phyloP scores from a whole-genome alignment of 305 asterid genomes.

The Lippia alba region DNA sequence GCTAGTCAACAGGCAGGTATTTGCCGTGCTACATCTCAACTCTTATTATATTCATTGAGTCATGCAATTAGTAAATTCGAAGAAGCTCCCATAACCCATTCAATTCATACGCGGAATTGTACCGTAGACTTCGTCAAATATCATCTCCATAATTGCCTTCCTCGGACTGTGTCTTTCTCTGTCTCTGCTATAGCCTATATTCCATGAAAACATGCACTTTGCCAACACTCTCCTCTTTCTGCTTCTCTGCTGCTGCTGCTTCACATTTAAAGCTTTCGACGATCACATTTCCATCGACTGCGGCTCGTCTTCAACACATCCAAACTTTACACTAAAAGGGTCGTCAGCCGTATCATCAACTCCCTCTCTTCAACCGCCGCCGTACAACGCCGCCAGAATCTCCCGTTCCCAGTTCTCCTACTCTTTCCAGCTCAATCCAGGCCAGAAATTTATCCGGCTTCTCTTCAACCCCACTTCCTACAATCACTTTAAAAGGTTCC shows the following conservation, averaged over 20 bases:
- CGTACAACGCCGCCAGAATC: constrained; percentile 52
- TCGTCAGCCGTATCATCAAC: constrained; percentile 29
- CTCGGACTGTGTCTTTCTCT: too few relatives aligned
- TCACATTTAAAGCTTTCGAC: background rate
- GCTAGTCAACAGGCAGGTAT: too few relatives aligned
- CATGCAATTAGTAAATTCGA: too few relatives aligned
- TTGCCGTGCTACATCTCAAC: too few relatives aligned
- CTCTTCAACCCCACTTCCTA: constrained; percentile 51
- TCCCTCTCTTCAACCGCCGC: constrained; percentile 38
- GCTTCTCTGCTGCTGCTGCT: constrained; percentile 28
- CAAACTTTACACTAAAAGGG: constrained; percentile 33
- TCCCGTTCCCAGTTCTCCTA: constrained; percentile 27
- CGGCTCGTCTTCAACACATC: constrained; percentile 39
- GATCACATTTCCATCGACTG: constrained; percentile 51
- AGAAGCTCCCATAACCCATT: too few relatives aligned
- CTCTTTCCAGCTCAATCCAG: constrained; percentile 45
- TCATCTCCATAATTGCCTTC: too few relatives aligned
- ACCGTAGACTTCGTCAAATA: too few relatives aligned
- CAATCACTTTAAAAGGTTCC: constrained; percentile 36
- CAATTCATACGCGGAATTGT: too few relatives aligned
- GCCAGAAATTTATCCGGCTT: constrained; percentile 60
- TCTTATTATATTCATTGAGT: too few relatives aligned
- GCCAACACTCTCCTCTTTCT: background rate
- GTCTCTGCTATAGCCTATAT: background rate
- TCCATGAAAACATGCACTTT: constrained; percentile 26